Base-by-base conservation (phyloP, 1,284 basidiomycete species). In the Phylloporus sp. region DNA sequence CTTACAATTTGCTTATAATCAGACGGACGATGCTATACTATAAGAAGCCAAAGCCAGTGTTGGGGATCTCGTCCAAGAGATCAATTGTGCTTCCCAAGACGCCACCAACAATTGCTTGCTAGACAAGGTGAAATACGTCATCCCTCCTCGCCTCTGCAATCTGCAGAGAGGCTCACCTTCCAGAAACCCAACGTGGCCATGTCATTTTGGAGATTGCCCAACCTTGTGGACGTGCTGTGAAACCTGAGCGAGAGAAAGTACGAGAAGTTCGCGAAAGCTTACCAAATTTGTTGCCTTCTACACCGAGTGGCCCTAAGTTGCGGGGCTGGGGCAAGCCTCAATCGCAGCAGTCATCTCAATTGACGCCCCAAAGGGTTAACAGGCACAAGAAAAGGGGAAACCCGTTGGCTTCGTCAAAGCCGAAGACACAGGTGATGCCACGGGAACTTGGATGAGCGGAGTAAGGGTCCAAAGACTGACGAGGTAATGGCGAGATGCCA, bases 121-220 rank as follows among this genome's bases (percentile, higher is more conserved):
- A 67, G 91, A 92, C 81, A 89, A 91, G 78, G 91, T 90, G 82
- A 91, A 88, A 86, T 92, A 93, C 75, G 89, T 95, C 70, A 95
- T 98, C 43, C 96, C 97, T 15, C 94, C 95, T 10, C 97, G 98
- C 82, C 86, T 99, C 32, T 95, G 97, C 80, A 96, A 98, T 80
- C 85, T 99, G 45, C 93, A 97, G 77, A n/a, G 95, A 97, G 82
- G 94, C 95, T 62, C 96, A 98, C 77, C 86, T 99, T 37, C 96
- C 96, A n/a, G 96, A 97, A 81, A 94, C 94, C 2, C 95, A 97
- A 80, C 92, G 96, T 29, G 95, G 94, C 3, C 91, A 94, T 41
- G 96, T 99, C 65, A 92, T 98, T 67, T 94, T 92, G 45, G 96
- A 98, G 78, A 99, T 99, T 69, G 95, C 96, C 1, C 92, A 96